Conservation (phyloP, 1,284 basidiomycete species). For the Melampsora medusae region DNA sequence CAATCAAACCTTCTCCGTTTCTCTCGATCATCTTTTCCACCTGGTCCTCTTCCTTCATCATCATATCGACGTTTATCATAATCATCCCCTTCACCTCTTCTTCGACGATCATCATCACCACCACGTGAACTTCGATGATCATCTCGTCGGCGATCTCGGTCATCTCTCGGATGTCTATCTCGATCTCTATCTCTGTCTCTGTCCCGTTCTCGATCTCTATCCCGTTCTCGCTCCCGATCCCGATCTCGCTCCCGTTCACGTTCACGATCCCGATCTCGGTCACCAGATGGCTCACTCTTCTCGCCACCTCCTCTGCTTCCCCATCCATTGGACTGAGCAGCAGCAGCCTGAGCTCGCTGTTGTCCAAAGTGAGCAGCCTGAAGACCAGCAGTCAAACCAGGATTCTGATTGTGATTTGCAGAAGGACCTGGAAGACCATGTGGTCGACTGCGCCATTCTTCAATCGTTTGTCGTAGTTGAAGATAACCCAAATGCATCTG, state of each 20-base stretch:
- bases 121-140: slow-evolving; percentile 6
- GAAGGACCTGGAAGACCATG: slow-evolving; percentile 28
- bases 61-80: slow-evolving; percentile 33
- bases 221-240: slow-evolving; percentile 21
- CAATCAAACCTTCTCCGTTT: slow-evolving; percentile 39
- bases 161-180: slow-evolving; percentile 16
- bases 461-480: slow-evolving; percentile 88
- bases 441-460: slow-evolving; percentile 60
- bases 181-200: slow-evolving; percentile 28
- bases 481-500: slow-evolving; percentile 99
- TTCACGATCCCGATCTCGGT: slow-evolving; percentile 23
- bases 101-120: slow-evolving; percentile 14
- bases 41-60: slow-evolving; percentile 19
- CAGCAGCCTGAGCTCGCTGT: slow-evolving; percentile 28
- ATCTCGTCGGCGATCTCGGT: slow-evolving; percentile 17
- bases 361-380: slow-evolving; percentile 44
- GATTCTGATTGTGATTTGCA: slow-evolving; percentile 17
- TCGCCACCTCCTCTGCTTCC: slow-evolving; percentile 21
- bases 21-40: slow-evolving; percentile 28
- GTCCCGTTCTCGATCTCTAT: slow-evolving; percentile 27
- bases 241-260: slow-evolving; percentile 23
- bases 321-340: slow-evolving; percentile 22
- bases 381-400: slow-evolving; percentile 38
- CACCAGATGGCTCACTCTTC: slow-evolving; percentile 3
- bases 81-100: slow-evolving; percentile 25